phyloP scores from a whole-genome alignment of 78 protist species.

The Dictyostelium firmibasis region DNA sequence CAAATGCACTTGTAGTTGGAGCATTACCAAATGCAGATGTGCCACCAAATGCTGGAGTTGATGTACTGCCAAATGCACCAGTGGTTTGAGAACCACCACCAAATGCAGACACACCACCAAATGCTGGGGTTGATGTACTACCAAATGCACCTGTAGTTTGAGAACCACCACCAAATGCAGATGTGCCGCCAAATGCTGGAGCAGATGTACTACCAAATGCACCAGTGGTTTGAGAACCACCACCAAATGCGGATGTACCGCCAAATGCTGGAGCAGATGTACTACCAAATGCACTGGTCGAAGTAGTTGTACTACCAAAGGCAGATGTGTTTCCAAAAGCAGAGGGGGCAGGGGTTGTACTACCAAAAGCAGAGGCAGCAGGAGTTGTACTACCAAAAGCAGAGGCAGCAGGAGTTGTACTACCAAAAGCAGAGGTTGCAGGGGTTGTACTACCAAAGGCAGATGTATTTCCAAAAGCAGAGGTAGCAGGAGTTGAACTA shows the following conservation, averaged over 20 bases:
- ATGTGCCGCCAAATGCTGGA: neutral
- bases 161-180: neutral
- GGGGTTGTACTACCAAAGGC: neutral
- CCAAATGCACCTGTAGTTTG: slow-evolving; percentile 23
- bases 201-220: neutral
- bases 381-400: neutral
- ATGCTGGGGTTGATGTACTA: neutral
- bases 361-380: slow-evolving; percentile 10
- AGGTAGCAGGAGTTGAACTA: neutral
- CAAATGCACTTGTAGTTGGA: slow-evolving; percentile 13
- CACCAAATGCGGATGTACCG: neutral
- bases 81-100: slow-evolving; percentile 17
- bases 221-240: neutral
- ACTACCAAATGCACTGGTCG: neutral
- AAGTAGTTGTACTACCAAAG: neutral
- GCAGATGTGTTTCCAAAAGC: neutral
- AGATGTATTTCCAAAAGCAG: neutral
- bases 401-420: neutral
- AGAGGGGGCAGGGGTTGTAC: neutral
- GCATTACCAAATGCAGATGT: slow-evolving; percentile 6
- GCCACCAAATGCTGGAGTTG: slow-evolving; percentile 1
- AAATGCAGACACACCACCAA: slow-evolving; percentile 14
- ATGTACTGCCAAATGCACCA: neutral
- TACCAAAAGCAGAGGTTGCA: neutral
- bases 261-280: slow-evolving; percentile 10